A percentile compares a stretch with the other conserved stretches of the same genome.
phyloP scores from a whole-genome alignment of 176 grass and related monocot genomes.

The Cenchrus purpureus region DNA sequence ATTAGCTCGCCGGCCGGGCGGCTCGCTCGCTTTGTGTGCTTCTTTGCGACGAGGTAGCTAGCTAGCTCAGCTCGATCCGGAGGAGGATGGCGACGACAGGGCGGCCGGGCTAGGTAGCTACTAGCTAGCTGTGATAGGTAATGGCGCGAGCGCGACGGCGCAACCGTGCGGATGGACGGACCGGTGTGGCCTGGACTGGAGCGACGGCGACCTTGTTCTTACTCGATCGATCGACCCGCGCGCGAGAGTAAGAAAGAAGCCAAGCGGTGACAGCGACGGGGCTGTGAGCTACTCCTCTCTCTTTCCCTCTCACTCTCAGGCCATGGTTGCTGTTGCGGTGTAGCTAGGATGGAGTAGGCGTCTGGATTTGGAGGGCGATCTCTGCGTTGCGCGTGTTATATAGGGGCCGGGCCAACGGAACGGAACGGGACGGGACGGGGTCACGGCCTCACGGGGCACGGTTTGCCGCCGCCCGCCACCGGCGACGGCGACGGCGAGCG shows the following conservation, averaged over 20 bases:
- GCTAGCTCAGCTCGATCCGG: neutral
- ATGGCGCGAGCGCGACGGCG: constrained; percentile 29
- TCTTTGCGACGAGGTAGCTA: neutral
- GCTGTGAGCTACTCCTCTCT: neutral
- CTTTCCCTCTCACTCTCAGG: neutral
- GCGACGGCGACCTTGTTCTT: constrained; percentile 43
- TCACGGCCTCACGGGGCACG: neutral
- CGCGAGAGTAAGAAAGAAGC: neutral
- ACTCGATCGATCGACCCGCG: neutral
- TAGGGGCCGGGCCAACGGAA: constrained; percentile 1
- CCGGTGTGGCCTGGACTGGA: neutral
- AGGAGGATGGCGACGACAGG: neutral
- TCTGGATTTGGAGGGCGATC: constrained; percentile 11
- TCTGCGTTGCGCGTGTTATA: constrained; percentile 27
- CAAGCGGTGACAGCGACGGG: constrained; percentile 1
- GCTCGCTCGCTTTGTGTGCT: no score
- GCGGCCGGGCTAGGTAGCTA: neutral
- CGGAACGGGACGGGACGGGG: neutral
- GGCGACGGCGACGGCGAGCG: no score
- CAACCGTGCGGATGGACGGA: constrained; percentile 8
- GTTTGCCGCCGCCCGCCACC: neutral
- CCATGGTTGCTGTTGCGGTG: constrained; percentile 19
- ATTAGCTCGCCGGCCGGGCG: no score
- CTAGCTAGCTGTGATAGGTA: neutral
- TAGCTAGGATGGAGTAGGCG: constrained; percentile 25